Evolutionary conservation across 768 basidiomycete genomes (phyloP), one percentile per base, ranked within the genome.

Genomic region (Lactarius hatsudake): DNA sequence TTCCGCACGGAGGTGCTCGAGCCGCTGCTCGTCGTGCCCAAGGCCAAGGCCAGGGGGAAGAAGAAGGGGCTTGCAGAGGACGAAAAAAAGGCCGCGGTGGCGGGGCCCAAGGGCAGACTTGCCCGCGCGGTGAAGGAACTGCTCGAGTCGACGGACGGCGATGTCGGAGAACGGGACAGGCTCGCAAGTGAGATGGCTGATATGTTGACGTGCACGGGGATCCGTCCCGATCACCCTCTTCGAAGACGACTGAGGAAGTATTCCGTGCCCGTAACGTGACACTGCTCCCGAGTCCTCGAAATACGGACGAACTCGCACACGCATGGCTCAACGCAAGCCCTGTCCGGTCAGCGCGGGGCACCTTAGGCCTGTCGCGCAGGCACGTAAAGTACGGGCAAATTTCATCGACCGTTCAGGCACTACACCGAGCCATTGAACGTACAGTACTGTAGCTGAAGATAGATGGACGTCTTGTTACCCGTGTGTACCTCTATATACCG

Each of bases 1-100:
- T 91, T 92, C 73, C 83, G 90, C 73, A 84, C 81, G 51, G 89
- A 91, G 73, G 82, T 90, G 69, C 78, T 91, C 63, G 90, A 91
- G 69, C 87, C 87, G 26, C 74, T 91, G 38, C 78, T 91, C 61
- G 81, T 84, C 26, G 81, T 84, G 43, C 90, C 90, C n/a, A 90
- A 87, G 76, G 72, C 82, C 68, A 86, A 86, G 69, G 76, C 74
- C 53, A 80, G 75, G 70, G 77, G 75, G 62, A 84, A 81, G 72
- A 83, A 80, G 66, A 84, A 87, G 75, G 83, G 83, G 75, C 15
- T 9, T 10, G 5, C 80, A 8, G 66, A 76, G 26, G 69, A 71
- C 56, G 77, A 76, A 42, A 76, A 76, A 42, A 76, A 79, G 34
- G 78, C 79, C 59, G 78, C 81, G 42, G 75, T 78, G 42, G 75